Base-by-base conservation (phyloP, 2,329 filamentous ascomycete species). In the Pseudocercospora eumusae region DNA sequence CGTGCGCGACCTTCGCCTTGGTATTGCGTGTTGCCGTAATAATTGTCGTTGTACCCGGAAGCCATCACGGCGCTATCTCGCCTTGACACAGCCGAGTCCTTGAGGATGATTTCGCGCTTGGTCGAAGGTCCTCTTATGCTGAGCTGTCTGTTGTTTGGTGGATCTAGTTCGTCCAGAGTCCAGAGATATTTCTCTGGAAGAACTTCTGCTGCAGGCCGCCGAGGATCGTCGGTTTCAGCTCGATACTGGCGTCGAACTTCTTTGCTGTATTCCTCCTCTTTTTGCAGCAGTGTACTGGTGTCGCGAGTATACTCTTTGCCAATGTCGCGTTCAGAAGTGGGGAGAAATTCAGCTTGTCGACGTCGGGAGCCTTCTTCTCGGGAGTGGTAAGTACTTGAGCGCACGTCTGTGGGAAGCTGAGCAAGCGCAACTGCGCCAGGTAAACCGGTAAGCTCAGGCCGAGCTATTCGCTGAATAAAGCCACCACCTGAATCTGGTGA, bases 221-320 rank as follows among this genome's bases (percentile, higher is more conserved):
- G 53, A 1, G 70, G 71, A 57, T 74, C 72, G 70, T 73, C 71
- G 31, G 52, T 59, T 62, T 74, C 72, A 59, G 64, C 63, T 63
- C 72, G 68, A 70, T 74, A 74, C 10, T 64, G 66, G 40, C 65
- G 52, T 21, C 70, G 63, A 28, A 73, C 65, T 11, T 65, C 64
- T 44, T 71, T 69, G 52, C 62, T 67, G 20, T 56, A 61, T 42
- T 63, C 47, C 53, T 66, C 70, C 56, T 71, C 63, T 27, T 63
- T 66, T 31, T 69, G 69, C 18, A 70, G 60, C 31, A 69, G 57
- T 11, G 60, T 25, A 23, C n/a, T 20, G 54, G 45, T 60, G 49
- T 61, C 60, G 44, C 61, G 59, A 25, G 44, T 49, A 36, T 62
- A 20, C 42, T 61, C 55, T 23, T 58, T 60, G 36, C 59, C 57